Percentiles rank a stretch among this genome's conserved stretches.
These are phyloP conservation scores for Capsicum rhomboideum DNA, from an alignment of 257 asterid species.

Conservation along the genomic window DNA sequence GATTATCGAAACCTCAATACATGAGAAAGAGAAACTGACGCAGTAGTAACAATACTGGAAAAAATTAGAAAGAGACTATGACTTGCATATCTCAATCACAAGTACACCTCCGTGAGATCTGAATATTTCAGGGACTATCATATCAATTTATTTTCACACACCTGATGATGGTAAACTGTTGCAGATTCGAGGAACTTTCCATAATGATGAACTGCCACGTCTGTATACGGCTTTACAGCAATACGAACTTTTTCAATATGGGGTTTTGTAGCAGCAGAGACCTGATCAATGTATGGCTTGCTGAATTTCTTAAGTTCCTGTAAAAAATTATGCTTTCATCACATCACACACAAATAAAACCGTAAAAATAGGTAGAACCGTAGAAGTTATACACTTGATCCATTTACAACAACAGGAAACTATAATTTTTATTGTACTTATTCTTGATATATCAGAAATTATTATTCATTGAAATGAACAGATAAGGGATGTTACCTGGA, in stretches of 20 bases:
- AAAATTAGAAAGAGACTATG: not conserved
- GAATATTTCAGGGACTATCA: not conserved
- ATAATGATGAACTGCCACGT: constrained; percentile 47
- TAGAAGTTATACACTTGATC: not conserved
- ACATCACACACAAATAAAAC: not conserved
- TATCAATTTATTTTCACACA: constrained; percentile 5
- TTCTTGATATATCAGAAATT: not conserved
- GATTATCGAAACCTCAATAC: not conserved
- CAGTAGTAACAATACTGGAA: not conserved
- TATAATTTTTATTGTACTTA: constrained; percentile 7
- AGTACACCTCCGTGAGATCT: not conserved
- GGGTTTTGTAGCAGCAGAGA: constrained; percentile 80
- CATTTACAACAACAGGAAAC: not conserved
- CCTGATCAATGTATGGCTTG: constrained; percentile 77
- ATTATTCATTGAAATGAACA: not conserved
- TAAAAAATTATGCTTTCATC: constrained; percentile 3
- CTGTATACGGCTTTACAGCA: constrained; percentile 54
- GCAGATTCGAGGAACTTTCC: constrained; percentile 73
- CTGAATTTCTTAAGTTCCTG: constrained; percentile 68
- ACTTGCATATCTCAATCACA: not conserved
- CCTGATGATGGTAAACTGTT: constrained; percentile 74
- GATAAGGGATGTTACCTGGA: constrained; percentile 41
- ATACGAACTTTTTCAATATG: constrained; percentile 57
- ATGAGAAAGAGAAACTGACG: not conserved
- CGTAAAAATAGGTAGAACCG: not conserved